Evolutionary conservation across 257 asterid species (phyloP).

Genomic region (Gardenia jasminoides): DNA sequence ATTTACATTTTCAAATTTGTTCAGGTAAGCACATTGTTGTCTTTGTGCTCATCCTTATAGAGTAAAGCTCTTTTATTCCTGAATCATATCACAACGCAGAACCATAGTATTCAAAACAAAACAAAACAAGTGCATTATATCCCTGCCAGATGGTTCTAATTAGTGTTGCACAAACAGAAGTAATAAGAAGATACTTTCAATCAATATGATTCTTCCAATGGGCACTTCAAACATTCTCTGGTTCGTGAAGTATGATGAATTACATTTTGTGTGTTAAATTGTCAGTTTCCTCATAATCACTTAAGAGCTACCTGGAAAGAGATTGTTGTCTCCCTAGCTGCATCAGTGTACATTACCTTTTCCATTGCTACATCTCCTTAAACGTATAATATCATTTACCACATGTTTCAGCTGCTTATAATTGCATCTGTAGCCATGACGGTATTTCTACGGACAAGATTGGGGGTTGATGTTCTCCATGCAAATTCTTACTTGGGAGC

Average conservation of each 20-base stretch:
- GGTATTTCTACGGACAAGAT: conserved; percentile 44
- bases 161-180: background rate
- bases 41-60: background rate
- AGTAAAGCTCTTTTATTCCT: too few relatives aligned
- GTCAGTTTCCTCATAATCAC: background rate
- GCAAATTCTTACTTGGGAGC: conserved; percentile 59
- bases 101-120: background rate
- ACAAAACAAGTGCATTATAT: background rate
- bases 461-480: conserved; percentile 38
- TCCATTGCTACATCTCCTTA: background rate
- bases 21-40: conserved; percentile 35
- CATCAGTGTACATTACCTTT: background rate
- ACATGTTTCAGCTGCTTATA: conserved; percentile 32
- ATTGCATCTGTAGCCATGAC: conserved; percentile 50
- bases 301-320: background rate
- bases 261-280: too few relatives aligned
- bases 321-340: background rate
- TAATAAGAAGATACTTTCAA: background rate
- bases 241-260: background rate
- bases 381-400: background rate
- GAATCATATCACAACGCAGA: background rate
- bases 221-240: background rate
- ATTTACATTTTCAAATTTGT: conserved; percentile 39
- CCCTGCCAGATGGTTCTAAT: background rate
- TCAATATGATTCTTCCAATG: background rate